These are phyloP conservation scores for Albugo candida DNA, from an alignment of 352 stramenopile genomes.

Conservation along the genomic window DNA sequence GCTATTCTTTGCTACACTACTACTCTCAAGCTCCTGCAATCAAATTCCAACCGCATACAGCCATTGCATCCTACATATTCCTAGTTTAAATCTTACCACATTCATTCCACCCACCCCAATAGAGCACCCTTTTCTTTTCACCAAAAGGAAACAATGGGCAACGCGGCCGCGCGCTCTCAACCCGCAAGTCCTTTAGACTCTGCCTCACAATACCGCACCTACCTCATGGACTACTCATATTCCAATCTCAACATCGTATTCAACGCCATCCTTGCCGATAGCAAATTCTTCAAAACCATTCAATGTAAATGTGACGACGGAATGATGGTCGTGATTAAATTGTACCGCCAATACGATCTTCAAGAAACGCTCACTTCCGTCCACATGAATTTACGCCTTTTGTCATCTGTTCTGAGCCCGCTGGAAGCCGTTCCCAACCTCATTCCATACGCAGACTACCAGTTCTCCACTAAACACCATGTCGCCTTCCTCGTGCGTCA, in stretches of 20 bases:
- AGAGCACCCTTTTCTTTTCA: too few relatives aligned
- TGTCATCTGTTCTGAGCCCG: slow-evolving; percentile 28
- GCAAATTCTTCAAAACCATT: slow-evolving; percentile 82
- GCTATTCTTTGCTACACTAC: too few relatives aligned
- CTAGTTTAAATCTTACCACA: too few relatives aligned
- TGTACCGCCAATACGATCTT: slow-evolving; percentile 75
- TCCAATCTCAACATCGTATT: slow-evolving; percentile 76
- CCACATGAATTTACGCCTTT: slow-evolving; percentile 24
- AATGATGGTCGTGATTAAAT: slow-evolving; percentile 59
- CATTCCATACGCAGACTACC: slow-evolving; percentile 63
- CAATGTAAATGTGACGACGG: slow-evolving; percentile 76
- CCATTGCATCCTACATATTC: too few relatives aligned
- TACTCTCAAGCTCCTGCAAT: too few relatives aligned
- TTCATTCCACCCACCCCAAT: too few relatives aligned
- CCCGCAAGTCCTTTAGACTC: slow-evolving; percentile 58
- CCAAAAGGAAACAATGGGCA: slow-evolving; percentile 29
- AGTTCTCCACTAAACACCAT: slow-evolving; percentile 58
- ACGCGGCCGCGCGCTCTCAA: slow-evolving; percentile 60
- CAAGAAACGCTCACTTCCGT: slow-evolving; percentile 39
- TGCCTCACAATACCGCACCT: slow-evolving; percentile 71
- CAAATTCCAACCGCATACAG: too few relatives aligned
- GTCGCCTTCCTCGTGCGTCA: slow-evolving; percentile 89
- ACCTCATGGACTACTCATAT: slow-evolving; percentile 74
- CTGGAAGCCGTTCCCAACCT: slow-evolving; percentile 63
- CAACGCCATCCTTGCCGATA: slow-evolving; percentile 60